phyloP scores from a whole-genome alignment of 2,329 filamentous ascomycete genomes.

The Daldinia sp. region DNA sequence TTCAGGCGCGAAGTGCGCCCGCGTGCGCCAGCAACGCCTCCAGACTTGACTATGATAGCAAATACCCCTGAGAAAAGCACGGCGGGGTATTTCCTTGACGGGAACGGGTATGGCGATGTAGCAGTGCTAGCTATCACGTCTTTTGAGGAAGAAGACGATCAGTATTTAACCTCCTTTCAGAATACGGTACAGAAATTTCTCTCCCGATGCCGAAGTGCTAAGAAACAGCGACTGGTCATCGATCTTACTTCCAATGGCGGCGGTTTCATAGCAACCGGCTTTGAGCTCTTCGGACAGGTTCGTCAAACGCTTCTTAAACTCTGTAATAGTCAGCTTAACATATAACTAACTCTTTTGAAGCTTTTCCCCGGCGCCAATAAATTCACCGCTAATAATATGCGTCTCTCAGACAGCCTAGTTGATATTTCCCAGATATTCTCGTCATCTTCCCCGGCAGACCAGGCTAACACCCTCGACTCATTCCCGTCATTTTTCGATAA shows the following conservation, averaged over 20 bases:
- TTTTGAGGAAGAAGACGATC: constrained; percentile 41
- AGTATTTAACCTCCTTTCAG: constrained; percentile 53
- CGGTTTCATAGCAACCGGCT: constrained; percentile 69
- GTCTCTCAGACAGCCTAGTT: constrained; percentile 61
- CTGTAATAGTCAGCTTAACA: constrained; percentile 1
- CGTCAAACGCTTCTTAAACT: constrained; percentile 56
- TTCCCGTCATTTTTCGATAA: constrained; percentile 59
- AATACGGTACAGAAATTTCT: constrained; percentile 50
- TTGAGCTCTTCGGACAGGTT: constrained; percentile 71
- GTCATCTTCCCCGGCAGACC: constrained; percentile 51
- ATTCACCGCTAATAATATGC: constrained; percentile 64
- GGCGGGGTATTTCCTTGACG: constrained; percentile 53
- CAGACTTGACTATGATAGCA: constrained; percentile 50
- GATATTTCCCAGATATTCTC: constrained; percentile 57
- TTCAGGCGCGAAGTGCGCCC: constrained; percentile 20
- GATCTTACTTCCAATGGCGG: constrained; percentile 70
- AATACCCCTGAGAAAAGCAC: constrained; percentile 48
- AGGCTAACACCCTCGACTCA: constrained; percentile 53
- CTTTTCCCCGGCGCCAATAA: constrained; percentile 65
- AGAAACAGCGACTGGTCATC: constrained; percentile 71
- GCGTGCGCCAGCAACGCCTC: constrained; percentile 41
- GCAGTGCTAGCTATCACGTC: constrained; percentile 51
- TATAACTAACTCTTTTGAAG: constrained; percentile 45
- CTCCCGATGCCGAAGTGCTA: constrained; percentile 54
- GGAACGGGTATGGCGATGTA: constrained; percentile 50